phyloP scores from a whole-genome alignment of 2,329 filamentous ascomycete genomes.

The Dryadomyces sulphureus region DNA sequence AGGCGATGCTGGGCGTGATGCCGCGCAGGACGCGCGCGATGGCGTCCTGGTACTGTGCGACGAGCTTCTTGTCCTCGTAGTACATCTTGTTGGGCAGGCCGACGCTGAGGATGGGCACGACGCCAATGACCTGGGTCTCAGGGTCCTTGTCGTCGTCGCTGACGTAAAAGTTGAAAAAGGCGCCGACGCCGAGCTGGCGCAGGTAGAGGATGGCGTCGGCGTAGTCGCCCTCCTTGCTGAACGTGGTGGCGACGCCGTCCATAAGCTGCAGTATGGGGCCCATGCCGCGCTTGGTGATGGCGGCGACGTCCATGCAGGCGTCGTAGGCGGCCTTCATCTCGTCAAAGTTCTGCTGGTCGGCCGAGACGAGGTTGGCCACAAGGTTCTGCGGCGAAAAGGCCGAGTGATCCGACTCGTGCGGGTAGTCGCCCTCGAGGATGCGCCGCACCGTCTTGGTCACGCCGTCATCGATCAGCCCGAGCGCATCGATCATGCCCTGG shows the following conservation, averaged over 20 bases:
- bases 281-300: constrained; percentile 38
- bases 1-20: constrained; percentile 15
- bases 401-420: constrained; percentile 22
- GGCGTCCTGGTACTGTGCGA: constrained; percentile 33
- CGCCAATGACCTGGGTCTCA: constrained; percentile 18
- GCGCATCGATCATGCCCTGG: constrained; percentile 43
- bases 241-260: constrained; percentile 31
- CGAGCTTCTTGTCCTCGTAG: constrained; percentile 38
- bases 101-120: constrained; percentile 31
- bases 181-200: constrained; percentile 26
- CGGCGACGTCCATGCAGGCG: constrained; percentile 49
- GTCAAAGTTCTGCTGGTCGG: constrained; percentile 48
- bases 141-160: constrained; percentile 29
- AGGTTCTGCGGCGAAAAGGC: constrained; percentile 29
- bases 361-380: constrained; percentile 20
- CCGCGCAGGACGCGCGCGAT: constrained; percentile 24
- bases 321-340: constrained; percentile 50
- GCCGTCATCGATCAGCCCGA: constrained; percentile 45
- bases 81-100: constrained; percentile 49
- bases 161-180: constrained; percentile 21
- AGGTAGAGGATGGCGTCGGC: constrained; percentile 32
- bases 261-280: constrained; percentile 42
- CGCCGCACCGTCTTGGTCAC: constrained; percentile 44
- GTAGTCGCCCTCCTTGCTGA: constrained; percentile 18
- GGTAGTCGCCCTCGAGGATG: constrained; percentile 45